These are phyloP conservation scores for Castanopsis chinensis DNA, from an alignment of 306 rosid species.

Conservation along the genomic window DNA sequence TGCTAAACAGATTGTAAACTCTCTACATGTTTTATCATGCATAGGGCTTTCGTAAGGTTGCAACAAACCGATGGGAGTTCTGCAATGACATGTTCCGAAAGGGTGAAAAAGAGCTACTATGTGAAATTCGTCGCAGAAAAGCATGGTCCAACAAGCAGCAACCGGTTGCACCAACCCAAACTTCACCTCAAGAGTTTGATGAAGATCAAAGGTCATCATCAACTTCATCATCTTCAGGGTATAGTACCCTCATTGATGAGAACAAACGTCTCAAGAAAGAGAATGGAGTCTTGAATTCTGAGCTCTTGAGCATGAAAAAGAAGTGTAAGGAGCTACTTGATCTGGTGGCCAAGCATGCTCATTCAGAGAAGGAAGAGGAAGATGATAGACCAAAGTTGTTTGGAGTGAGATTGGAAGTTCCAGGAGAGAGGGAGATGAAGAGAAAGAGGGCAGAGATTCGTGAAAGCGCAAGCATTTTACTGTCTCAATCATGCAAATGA, in stretches of 20 bases:
- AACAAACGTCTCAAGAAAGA: slow-evolving; percentile 79
- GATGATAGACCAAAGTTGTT: slow-evolving; percentile 73
- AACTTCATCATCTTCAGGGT: slow-evolving; percentile 64
- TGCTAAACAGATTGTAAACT: no score
- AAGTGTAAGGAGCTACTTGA: slow-evolving; percentile 72
- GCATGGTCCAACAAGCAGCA: slow-evolving; percentile 61
- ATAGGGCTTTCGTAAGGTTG: slow-evolving; percentile 85
- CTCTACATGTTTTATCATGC: neutral
- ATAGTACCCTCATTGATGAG: slow-evolving; percentile 54
- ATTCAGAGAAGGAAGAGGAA: slow-evolving; percentile 9
- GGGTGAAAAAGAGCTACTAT: slow-evolving; percentile 59
- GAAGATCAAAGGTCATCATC: slow-evolving; percentile 84
- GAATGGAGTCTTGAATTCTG: slow-evolving; percentile 56
- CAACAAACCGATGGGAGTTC: slow-evolving; percentile 87
- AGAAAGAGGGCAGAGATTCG: slow-evolving; percentile 55
- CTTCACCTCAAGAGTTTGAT: slow-evolving; percentile 37
- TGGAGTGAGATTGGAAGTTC: slow-evolving; percentile 82
- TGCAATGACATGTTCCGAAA: slow-evolving; percentile 72
- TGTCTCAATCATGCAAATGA: slow-evolving; percentile 80
- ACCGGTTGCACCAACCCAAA: neutral
- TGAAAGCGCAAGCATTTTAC: slow-evolving; percentile 53
- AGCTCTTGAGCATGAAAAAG: slow-evolving; percentile 59
- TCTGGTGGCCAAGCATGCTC: slow-evolving; percentile 49
- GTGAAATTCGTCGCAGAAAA: slow-evolving; percentile 74
- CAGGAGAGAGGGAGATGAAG: slow-evolving; percentile 58